Base-by-base conservation (phyloP, 192 early-diverging fungal genomes). In the Spizellomyces sp. region DNA sequence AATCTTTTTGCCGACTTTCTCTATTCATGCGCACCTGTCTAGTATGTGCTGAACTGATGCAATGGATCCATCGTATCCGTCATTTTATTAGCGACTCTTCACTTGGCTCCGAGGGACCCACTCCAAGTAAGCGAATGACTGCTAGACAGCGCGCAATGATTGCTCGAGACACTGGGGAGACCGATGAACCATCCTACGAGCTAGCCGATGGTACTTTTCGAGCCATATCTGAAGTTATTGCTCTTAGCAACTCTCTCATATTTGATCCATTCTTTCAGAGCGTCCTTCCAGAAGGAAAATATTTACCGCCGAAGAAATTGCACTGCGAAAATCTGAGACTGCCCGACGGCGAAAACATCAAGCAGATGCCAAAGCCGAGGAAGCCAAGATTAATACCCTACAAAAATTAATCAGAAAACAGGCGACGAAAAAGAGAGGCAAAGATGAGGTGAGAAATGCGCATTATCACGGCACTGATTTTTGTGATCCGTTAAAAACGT, bases 351-450 rank as follows among this genome's bases (percentile, higher is more conserved):
- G 73, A 21, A 68, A 62, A 22, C 57, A 69, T 55, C 73, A 64
- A 59, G 66, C 66, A 48, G 66, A 69, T 50, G 50, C 58, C 15
- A 41, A 45, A 44, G 73, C 73, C 1, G 73, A 69, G 55, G 73
- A 69, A 22, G 66, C 58, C 45, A 68, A 75, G 60, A 56, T 69
- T 45, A 57, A 69, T 5, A 75, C 73, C 17, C 69, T 75, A 7
- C 66, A 75, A 14, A 69, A 69, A 64, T 61, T 75, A n/a, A 19
- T 75, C 41, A 48, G 41, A 27, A 68, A 69, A 66, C 66, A 75
- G 36, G 64, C 60, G 0, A 45, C 15, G 14, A 75, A 75, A 45
- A 75, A 75, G 48, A 64, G 48, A 41, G 27, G 21, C n/a, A 72
- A 65, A 56, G 62, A 56, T 15, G 70, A 55, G 62, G 62, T 56